These are phyloP conservation scores for Entamoeba invadens DNA, from an alignment of 208 protist species.

Conservation along the genomic window DNA sequence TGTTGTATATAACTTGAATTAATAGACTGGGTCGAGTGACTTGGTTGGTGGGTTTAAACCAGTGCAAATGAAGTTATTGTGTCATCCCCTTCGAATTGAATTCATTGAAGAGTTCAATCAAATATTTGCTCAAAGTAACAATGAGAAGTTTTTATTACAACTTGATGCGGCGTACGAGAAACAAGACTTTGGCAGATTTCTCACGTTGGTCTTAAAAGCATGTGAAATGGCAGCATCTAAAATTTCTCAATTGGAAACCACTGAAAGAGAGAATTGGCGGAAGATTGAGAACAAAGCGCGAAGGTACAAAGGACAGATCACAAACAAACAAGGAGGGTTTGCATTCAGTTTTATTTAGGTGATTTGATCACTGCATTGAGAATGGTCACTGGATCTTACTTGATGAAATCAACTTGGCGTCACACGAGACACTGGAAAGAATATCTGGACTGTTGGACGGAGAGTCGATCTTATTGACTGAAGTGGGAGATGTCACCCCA, in stretches of 20 bases:
- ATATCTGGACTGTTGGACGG: slow-evolving; percentile 33
- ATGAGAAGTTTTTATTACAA: neutral
- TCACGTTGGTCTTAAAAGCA: neutral
- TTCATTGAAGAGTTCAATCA: slow-evolving; percentile 52
- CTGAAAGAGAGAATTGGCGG: slow-evolving; percentile 25
- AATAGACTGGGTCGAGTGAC: slow-evolving; percentile 91
- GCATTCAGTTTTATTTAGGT: slow-evolving; percentile 90
- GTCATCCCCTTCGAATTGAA: slow-evolving; percentile 48
- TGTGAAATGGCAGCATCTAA: neutral
- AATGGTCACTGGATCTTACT: slow-evolving; percentile 94
- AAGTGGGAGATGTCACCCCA: slow-evolving; percentile 53
- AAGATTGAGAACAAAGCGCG: slow-evolving; percentile 3
- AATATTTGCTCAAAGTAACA: neutral
- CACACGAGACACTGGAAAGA: slow-evolving; percentile 77
- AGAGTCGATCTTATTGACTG: slow-evolving; percentile 51
- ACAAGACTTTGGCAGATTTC: neutral
- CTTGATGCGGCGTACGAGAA: neutral
- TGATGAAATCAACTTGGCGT: slow-evolving; percentile 98
- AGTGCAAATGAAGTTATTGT: slow-evolving; percentile 61
- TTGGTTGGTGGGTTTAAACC: slow-evolving; percentile 97
- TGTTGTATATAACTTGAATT: slow-evolving; percentile 81
- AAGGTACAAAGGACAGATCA: neutral
- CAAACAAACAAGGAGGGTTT: slow-evolving; percentile 47
- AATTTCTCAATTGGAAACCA: neutral
- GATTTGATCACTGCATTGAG: slow-evolving; percentile 72